These are phyloP conservation scores for Fusarium neocosmosporiellum DNA, from an alignment of 2,329 filamentous ascomycete species.

Conservation along the genomic window DNA sequence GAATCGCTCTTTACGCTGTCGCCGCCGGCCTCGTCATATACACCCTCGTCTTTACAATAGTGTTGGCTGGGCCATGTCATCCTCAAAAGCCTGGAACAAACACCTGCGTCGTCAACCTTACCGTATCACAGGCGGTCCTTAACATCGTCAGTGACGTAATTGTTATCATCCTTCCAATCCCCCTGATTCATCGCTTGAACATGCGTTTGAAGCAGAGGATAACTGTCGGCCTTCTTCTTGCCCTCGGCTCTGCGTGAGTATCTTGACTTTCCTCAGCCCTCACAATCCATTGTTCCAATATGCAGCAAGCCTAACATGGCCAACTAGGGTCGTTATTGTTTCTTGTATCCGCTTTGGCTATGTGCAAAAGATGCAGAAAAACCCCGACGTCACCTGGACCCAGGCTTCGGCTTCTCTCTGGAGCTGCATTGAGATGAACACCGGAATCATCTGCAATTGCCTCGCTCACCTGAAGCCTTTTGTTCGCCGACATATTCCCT, in stretches of 20 bases:
- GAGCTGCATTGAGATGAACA: constrained; percentile 18
- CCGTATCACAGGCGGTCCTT: constrained; percentile 3
- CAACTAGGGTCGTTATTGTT: constrained; percentile 1
- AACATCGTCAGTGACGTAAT: constrained; percentile 8
- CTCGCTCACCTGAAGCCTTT: constrained; percentile 8
- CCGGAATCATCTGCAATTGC: constrained; percentile 5
- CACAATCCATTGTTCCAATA: background rate
- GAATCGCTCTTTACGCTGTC: background rate
- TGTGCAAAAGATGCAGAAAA: background rate
- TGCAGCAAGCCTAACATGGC: background rate
- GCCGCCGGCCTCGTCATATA: background rate
- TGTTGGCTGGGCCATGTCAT: constrained; percentile 5
- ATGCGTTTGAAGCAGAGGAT: constrained; percentile 7
- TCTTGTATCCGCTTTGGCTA: constrained; percentile 10
- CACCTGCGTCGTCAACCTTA: constrained; percentile 3
- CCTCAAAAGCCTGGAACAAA: constrained; percentile 2
- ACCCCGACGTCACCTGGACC: constrained; percentile 8
- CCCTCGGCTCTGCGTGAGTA: constrained; percentile 6
- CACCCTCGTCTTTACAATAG: constrained; percentile 3
- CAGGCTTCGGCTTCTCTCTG: background rate
- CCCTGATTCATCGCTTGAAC: background rate
- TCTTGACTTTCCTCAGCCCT: background rate
- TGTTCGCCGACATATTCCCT: constrained; percentile 4
- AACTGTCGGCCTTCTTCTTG: constrained; percentile 1
- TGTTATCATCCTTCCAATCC: constrained; percentile 3